Percentiles rank a stretch among this genome's conserved stretches.
Conservation (phyloP, 2,329 filamentous ascomycete genomes). For the Ceratocystis albifundus region DNA sequence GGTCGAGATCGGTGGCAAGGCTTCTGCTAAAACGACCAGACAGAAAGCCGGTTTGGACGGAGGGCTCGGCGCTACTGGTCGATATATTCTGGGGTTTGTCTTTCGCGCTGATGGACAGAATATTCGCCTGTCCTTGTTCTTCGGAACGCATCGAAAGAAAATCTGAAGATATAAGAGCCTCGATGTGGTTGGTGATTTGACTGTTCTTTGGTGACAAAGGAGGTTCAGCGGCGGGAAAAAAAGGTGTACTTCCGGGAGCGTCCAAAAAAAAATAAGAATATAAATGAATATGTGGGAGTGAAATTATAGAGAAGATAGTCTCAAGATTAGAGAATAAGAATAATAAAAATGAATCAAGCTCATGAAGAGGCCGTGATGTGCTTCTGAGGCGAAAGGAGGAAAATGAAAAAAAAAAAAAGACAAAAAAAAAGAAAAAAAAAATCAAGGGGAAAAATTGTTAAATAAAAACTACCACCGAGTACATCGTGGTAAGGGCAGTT, state of each 20-base stretch:
- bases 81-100: conserved; percentile 12
- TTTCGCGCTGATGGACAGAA: conserved; percentile 22
- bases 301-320: not conserved
- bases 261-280: not conserved
- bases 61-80: not conserved
- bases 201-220: not conserved
- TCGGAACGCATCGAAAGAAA: conserved; percentile 23
- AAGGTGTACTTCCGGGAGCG: not conserved
- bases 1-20: not conserved
- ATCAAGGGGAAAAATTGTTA: not conserved
- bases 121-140: conserved; percentile 22
- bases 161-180: conserved; percentile 13
- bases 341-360: not conserved
- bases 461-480: not conserved
- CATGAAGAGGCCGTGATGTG: not conserved
- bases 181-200: not conserved
- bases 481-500: conserved; percentile 1
- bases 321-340: not conserved
- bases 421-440: not conserved
- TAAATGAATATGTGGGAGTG: not conserved
- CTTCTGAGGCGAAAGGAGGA: not conserved
- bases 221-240: not conserved
- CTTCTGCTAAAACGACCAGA: not conserved
- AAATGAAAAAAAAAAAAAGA: not conserved
- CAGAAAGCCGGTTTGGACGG: not conserved